Evolutionary conservation across 2,329 filamentous ascomycete species (phyloP), one percentile per base, ranked within the genome.

Genomic region (Trichoderma koningiopsis): DNA sequence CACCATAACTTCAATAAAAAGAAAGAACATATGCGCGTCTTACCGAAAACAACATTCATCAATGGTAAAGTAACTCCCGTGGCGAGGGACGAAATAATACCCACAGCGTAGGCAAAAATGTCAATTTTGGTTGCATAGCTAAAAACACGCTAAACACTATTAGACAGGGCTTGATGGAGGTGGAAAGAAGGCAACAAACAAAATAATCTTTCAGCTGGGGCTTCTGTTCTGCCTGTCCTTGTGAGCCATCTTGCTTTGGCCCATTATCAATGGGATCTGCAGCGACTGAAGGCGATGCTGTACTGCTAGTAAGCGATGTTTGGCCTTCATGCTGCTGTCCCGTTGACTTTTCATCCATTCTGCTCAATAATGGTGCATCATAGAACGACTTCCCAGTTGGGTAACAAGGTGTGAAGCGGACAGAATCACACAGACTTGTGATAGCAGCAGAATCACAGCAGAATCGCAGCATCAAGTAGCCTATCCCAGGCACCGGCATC

Each of bases 31-130:
- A 3, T 13, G n/a, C 4, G 47, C 13, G 10, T 13, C 19, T 24
- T 49, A 82, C 85, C 86, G 74, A 88, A 88, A 19, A 88, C 79
- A 14, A 88, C 81, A 69, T 88, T 89, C 83, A 89, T 87, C 61
- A 89, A 72, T 0, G 87, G 87, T 55, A 89, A 76, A 2, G 87
- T 88, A 49, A 83, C 76, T 68, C 86, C 86, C 2, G 85, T 81
- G 24, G 82, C 86, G 10, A 86, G 80, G 16, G 85, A 85, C 61
- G 85, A 82, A 49, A 86, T 4, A 13, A 76, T 74, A n/a, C 84
- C 86, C 8, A 78, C 76, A 24, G 75, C 77, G 74, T 87, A 83
- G 49, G 85, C 78, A 35, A 82, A 69, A 53, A 82, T 80, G 72
- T 88, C 86, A 82, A 81, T 84, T 73, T 78, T 80, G 22, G 78